Conservation (phyloP, 2,329 filamentous ascomycete genomes). For the Fusarium burgessii region DNA sequence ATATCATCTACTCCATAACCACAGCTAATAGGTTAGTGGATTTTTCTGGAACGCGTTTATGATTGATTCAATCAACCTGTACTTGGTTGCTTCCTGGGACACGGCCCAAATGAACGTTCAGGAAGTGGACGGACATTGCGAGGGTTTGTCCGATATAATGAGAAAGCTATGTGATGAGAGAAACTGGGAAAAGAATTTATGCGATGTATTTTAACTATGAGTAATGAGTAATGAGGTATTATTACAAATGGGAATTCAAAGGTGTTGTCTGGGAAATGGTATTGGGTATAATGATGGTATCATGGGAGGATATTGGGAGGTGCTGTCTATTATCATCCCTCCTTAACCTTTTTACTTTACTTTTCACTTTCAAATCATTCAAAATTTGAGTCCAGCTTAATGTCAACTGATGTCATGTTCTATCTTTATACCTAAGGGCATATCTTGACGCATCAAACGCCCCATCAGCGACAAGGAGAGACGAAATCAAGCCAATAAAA, state of each 20-base stretch:
- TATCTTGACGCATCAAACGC: neutral
- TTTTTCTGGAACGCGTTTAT: constrained; percentile 56
- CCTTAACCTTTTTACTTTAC: neutral
- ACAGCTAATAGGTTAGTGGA: constrained; percentile 45
- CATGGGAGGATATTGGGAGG: neutral
- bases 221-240: too few species aligned
- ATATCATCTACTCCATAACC: too few species aligned
- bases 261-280: constrained; percentile 38
- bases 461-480: too few species aligned
- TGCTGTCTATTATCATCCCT: neutral
- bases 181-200: constrained; percentile 48
- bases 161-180: constrained; percentile 43
- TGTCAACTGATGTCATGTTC: neutral
- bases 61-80: constrained; percentile 49
- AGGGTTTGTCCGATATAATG: constrained; percentile 49
- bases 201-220: constrained; percentile 43
- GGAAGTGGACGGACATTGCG: constrained; percentile 50
- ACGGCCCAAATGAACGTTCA: constrained; percentile 54
- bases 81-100: constrained; percentile 55
- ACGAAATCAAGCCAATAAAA: too few species aligned
- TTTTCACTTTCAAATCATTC: neutral
- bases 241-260: neutral
- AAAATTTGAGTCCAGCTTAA: neutral
- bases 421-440: neutral
- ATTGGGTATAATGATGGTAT: constrained; percentile 9